Evolutionary conservation across 306 rosid genomes (phyloP), one percentile per base, ranked within the genome.

Genomic region (Casuarina equisetifolia): DNA sequence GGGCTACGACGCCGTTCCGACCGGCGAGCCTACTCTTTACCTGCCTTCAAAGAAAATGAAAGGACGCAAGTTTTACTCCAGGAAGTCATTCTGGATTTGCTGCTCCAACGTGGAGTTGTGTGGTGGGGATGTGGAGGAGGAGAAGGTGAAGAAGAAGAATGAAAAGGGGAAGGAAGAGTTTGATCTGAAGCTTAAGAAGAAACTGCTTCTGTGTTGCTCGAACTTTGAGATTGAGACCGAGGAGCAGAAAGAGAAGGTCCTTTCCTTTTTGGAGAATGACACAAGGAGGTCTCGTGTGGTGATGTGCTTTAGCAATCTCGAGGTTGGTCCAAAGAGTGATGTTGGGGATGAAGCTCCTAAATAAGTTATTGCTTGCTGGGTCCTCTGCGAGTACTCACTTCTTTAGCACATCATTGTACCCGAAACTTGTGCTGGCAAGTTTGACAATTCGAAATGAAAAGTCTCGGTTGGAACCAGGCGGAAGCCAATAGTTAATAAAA

Each of bases 51-150:
- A 40, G 9, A 57, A 74, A 66, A 76, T 59, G 53, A 81, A 76
- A 39, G 73, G 69, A 45, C 9, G 64, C 13, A 46, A 54, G 36
- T 6, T 8, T 69, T 52, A 40, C 7, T 40, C 13, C n/a, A 81
- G 25, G 45, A 69, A 46, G 19, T 15, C 45, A 12, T 48, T 73
- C 5, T 66, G 83, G 76, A 13, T 85, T 63, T 85, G 82, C 15
- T 82, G 52, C 79, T 79, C 84, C 19, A 57, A 70, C 15, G 45
- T 80, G 54, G 78, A 3, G 53, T 15, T 84, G 5, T 25, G 64
- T 25, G 46, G 61, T 10, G 17, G 62, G 57, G 54, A 7, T 6
- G 15, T 50, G 32, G 32, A 25, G 32, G 44, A 70, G 9, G 74
- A 79, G 16, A 35, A 76, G 1, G 55, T 74, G 15, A 61, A 49